These are phyloP conservation scores for Penicillium sp. DNA, from an alignment of 2,329 filamentous ascomycete species.

Conservation along the genomic window DNA sequence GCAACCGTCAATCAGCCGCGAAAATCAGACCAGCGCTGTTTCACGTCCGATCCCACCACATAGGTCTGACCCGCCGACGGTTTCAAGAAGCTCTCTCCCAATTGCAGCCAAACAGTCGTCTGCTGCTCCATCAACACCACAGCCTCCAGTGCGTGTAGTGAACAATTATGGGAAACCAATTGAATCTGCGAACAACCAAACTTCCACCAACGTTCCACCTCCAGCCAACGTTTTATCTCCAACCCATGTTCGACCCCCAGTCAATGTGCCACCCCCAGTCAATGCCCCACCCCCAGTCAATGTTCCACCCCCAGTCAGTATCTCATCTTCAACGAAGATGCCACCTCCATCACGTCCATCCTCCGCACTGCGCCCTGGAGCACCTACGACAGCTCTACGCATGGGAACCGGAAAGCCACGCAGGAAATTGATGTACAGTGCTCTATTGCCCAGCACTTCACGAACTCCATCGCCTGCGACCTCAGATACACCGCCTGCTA, in stretches of 20 bases:
- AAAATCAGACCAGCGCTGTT: background rate
- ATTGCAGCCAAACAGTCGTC: background rate
- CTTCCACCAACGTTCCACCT: background rate
- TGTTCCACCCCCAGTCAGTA: background rate
- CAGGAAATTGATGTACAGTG: constrained; percentile 45
- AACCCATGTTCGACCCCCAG: too few relatives aligned
- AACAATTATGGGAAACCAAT: background rate
- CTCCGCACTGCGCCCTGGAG: constrained; percentile 3
- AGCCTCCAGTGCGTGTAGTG: background rate
- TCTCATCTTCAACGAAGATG: background rate
- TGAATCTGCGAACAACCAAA: background rate
- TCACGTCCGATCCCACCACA: background rate
- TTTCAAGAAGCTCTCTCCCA: background rate
- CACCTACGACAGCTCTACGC: constrained; percentile 29
- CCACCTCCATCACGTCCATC: constrained; percentile 5
- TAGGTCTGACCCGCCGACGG: background rate
- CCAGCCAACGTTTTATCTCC: background rate
- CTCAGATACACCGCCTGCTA: constrained; percentile 6
- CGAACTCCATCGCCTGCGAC: constrained; percentile 12
- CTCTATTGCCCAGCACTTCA: constrained; percentile 30
- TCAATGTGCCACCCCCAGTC: background rate
- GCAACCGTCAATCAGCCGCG: background rate
- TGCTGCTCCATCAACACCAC: background rate
- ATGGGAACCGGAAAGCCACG: constrained; percentile 38
- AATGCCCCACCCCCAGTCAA: background rate